These are phyloP conservation scores for Arxiozyma heterogenica DNA, from an alignment of 1,139 yeast species.

Conservation along the genomic window DNA sequence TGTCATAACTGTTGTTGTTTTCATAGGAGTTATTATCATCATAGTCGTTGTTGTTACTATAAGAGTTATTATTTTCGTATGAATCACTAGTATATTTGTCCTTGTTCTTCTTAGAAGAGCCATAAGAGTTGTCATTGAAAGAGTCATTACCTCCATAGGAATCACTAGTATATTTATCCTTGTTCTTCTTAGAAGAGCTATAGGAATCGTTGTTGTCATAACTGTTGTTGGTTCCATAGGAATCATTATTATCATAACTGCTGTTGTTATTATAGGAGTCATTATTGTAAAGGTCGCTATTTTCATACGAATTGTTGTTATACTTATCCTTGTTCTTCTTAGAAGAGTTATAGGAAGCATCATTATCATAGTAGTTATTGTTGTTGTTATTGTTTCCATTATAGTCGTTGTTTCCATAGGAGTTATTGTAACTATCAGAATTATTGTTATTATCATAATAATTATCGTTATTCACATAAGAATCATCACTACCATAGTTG, in stretches of 20 bases:
- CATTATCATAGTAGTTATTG: not conserved
- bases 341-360: conserved; percentile 15
- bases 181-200: conserved; percentile 2
- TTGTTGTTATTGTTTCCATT: conserved; percentile 14
- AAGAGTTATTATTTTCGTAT: conserved; percentile 14
- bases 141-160: conserved; percentile 20
- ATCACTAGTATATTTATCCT: conserved; percentile 8
- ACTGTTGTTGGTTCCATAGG: conserved; percentile 4
- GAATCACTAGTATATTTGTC: conserved; percentile 18
- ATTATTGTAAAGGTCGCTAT: conserved; percentile 9
- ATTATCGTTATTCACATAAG: conserved; percentile 11
- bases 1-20: conserved; percentile 12
- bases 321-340: conserved; percentile 6
- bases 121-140: conserved; percentile 8
- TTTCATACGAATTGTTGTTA: conserved; percentile 10
- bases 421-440: conserved; percentile 25
- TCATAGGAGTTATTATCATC: conserved; percentile 21
- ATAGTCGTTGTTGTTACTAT: conserved; percentile 7
- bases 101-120: conserved; percentile 9
- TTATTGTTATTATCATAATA: conserved; percentile 12
- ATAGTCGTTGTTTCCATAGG: conserved; percentile 18
- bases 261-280: not conserved
- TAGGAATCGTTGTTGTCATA: conserved; percentile 14
- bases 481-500: conserved; percentile 8
- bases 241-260: not conserved